Evolutionary conservation across 768 basidiomycete genomes (phyloP).

Genomic region (Lentinula aciculospora): DNA sequence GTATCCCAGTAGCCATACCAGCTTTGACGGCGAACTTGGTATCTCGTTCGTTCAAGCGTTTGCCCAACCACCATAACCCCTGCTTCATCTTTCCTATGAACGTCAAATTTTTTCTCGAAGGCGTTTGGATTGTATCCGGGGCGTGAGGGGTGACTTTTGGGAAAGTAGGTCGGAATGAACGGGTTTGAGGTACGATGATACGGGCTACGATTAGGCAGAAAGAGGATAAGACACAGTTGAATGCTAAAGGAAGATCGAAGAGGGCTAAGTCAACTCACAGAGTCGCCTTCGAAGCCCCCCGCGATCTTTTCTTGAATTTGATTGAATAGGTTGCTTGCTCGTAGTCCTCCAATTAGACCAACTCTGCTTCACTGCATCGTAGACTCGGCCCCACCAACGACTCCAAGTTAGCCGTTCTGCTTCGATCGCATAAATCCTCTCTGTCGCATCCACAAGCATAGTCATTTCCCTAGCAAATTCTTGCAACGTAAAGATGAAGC

Average conservation of each 20-base stretch:
- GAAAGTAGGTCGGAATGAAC: slow-evolving; percentile 57
- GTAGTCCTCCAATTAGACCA: slow-evolving; percentile 1
- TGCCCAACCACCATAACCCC: slow-evolving; percentile 66
- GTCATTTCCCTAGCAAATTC: slow-evolving; percentile 86
- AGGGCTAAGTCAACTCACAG: neutral
- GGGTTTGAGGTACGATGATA: slow-evolving; percentile 18
- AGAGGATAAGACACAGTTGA: neutral
- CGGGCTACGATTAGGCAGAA: neutral
- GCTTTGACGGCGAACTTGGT: slow-evolving; percentile 86
- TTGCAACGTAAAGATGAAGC: slow-evolving; percentile 94
- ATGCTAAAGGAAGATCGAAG: neutral
- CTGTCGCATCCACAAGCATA: slow-evolving; percentile 79
- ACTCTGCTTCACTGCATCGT: slow-evolving; percentile 8
- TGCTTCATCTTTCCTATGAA: slow-evolving; percentile 61
- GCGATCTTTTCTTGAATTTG: neutral
- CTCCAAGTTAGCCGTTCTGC: slow-evolving; percentile 32
- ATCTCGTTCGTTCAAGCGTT: slow-evolving; percentile 62
- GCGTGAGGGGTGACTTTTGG: slow-evolving; percentile 81
- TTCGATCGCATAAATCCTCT: slow-evolving; percentile 68
- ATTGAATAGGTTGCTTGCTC: neutral
- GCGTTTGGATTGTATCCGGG: slow-evolving; percentile 82
- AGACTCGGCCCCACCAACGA: slow-evolving; percentile 34
- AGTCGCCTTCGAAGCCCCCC: slow-evolving; percentile 10
- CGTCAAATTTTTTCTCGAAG: slow-evolving; percentile 53
- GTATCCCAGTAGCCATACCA: slow-evolving; percentile 74